Evolutionary conservation across 805 yeast genomes (phyloP).

Genomic region (Myxozyma neglecta): DNA sequence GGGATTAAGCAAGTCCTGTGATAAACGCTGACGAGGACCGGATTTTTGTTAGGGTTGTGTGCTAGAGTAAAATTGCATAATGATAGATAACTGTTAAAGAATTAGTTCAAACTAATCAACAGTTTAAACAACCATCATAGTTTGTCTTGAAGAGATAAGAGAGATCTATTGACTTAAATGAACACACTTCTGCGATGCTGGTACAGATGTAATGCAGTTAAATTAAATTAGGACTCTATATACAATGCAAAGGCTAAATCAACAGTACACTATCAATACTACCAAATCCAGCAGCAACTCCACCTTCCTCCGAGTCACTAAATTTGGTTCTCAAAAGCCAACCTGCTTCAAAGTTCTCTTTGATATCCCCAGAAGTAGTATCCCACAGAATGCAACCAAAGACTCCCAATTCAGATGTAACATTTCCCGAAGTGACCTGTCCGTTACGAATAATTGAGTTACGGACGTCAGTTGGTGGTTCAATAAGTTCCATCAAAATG

Average conservation of each 20-base stretch:
- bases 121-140: too few relatives aligned
- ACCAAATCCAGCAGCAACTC: conserved; percentile 99
- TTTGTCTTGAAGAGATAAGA: too few relatives aligned
- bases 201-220: too few relatives aligned
- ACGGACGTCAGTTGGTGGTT: conserved; percentile 60
- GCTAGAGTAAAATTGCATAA: too few relatives aligned
- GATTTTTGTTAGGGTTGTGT: too few relatives aligned
- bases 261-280: conserved; percentile 84
- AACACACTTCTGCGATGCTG: too few relatives aligned
- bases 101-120: too few relatives aligned
- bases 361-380: conserved; percentile 53
- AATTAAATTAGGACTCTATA: neutral
- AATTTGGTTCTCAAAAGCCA: conserved; percentile 87
- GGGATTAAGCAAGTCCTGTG: conserved; percentile 47
- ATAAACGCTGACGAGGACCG: neutral
- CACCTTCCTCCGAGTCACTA: conserved; percentile 89
- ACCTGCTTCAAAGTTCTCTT: conserved; percentile 71
- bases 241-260: conserved; percentile 32
- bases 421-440: conserved; percentile 63
- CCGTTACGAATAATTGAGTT: conserved; percentile 74
- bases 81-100: too few relatives aligned
- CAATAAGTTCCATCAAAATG: conserved; percentile 89
- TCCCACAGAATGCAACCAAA: conserved; percentile 83
- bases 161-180: too few relatives aligned
- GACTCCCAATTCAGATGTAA: conserved; percentile 87